Evolutionary conservation across 2,329 filamentous ascomycete species (phyloP).

Genomic region (Eutypella sp.): DNA sequence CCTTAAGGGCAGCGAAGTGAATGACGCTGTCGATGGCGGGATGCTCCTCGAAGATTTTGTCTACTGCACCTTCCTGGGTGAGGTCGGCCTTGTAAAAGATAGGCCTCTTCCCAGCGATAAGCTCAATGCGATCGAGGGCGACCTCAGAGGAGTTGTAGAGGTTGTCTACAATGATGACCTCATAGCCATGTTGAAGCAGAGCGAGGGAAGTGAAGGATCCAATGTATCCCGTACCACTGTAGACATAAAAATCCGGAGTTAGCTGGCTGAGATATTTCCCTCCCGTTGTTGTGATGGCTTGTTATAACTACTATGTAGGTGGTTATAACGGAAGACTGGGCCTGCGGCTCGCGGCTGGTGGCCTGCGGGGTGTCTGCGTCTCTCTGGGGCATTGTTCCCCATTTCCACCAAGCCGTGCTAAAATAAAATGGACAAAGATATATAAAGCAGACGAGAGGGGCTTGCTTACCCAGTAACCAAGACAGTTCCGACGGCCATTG

Average conservation of each 20-base stretch:
- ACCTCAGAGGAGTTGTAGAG: conserved; percentile 95
- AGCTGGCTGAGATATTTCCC: conserved; percentile 2
- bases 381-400: neutral
- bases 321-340: no score
- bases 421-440: neutral
- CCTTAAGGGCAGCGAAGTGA: conserved; percentile 97
- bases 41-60: conserved; percentile 82
- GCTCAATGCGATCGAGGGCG: conserved; percentile 89
- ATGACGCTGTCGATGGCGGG: conserved; percentile 97
- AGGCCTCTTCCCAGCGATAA: conserved; percentile 84
- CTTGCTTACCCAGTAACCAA: conserved; percentile 79
- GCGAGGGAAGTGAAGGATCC: conserved; percentile 93
- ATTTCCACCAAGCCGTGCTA: neutral
- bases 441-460: neutral
- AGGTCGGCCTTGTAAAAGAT: conserved; percentile 82
- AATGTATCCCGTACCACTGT: conserved; percentile 96
- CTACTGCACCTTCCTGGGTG: conserved; percentile 76
- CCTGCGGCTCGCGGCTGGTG: no score
- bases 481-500: conserved; percentile 80
- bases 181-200: conserved; percentile 89
- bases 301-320: no score
- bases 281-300: neutral
- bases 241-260: conserved; percentile 18
- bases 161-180: conserved; percentile 94
- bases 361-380: neutral